Evolutionary conservation across 768 basidiomycete genomes (phyloP).

Genomic region (Strobilomyces confusus): DNA sequence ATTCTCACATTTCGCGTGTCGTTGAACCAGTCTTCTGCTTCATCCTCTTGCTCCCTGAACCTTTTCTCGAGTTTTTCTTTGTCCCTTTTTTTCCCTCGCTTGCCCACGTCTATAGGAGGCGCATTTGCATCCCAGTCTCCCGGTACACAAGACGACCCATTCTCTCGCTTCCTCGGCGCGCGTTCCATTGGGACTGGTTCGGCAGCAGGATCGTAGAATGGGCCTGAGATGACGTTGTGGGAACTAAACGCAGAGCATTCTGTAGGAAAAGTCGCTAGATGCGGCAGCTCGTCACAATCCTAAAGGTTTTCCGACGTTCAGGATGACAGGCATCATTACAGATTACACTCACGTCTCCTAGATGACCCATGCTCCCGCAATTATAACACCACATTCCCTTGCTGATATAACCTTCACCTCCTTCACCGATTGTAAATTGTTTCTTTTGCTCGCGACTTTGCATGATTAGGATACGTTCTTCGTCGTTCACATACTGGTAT

Average conservation of each 20-base stretch:
- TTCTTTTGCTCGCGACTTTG: constrained; percentile 47
- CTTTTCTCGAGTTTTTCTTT: constrained; percentile 51
- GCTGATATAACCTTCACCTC: constrained; percentile 77
- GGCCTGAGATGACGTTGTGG: constrained; percentile 58
- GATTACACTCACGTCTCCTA: constrained; percentile 64
- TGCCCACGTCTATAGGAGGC: constrained; percentile 62
- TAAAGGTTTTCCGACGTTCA: constrained; percentile 24
- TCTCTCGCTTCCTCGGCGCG: constrained; percentile 35
- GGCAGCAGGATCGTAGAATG: constrained; percentile 52
- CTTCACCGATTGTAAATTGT: constrained; percentile 51
- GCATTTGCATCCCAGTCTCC: constrained; percentile 45
- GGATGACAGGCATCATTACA: neutral
- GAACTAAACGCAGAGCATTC: constrained; percentile 68
- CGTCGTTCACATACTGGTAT: constrained; percentile 65
- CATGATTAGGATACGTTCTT: constrained; percentile 45
- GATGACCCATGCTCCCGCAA: constrained; percentile 68
- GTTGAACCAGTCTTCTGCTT: constrained; percentile 66
- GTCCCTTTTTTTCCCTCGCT: constrained; percentile 58
- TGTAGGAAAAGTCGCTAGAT: constrained; percentile 37
- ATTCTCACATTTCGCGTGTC: constrained; percentile 31
- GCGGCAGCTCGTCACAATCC: constrained; percentile 56
- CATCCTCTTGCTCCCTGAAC: constrained; percentile 50
- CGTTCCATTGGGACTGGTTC: constrained; percentile 33
- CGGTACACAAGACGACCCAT: constrained; percentile 29
- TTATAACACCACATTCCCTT: constrained; percentile 79